These are phyloP conservation scores for Escovopsis sp. DNA, from an alignment of 2,329 filamentous ascomycete species.

Conservation along the genomic window DNA sequence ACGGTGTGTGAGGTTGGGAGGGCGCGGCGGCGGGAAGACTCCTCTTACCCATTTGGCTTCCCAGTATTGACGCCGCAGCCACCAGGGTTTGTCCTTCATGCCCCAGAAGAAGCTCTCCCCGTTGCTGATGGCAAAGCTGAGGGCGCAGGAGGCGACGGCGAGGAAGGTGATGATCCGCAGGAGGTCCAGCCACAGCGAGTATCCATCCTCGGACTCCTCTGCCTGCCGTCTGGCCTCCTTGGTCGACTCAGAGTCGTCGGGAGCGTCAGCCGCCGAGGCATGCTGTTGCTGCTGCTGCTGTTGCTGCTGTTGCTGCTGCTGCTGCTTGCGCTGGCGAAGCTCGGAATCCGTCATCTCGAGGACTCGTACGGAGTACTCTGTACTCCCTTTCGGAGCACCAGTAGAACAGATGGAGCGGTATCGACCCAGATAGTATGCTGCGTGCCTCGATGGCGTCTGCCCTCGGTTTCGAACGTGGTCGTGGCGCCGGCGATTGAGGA, in stretches of 20 bases:
- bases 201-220: conserved; percentile 40
- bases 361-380: no score
- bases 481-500: no score
- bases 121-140: conserved; percentile 63
- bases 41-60: conserved; percentile 46
- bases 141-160: conserved; percentile 45
- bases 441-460: no score
- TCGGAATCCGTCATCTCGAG: conserved; percentile 26
- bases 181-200: conserved; percentile 44
- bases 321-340: conserved; percentile 30
- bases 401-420: no score
- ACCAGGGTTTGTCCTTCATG: conserved; percentile 43
- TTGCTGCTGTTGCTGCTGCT: conserved; percentile 11
- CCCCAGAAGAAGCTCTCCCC: conserved; percentile 58
- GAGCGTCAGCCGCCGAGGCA: no score
- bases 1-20: neutral
- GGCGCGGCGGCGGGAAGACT: conserved; percentile 4
- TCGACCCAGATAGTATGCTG: no score
- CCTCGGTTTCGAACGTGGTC: no score
- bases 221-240: conserved; percentile 10
- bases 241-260: no score
- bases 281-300: no score
- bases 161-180: conserved; percentile 55
- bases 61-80: conserved; percentile 42
- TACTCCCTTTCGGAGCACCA: no score